phyloP scores from a whole-genome alignment of 192 early-diverging fungal species.

The Chytriomyces sp. region DNA sequence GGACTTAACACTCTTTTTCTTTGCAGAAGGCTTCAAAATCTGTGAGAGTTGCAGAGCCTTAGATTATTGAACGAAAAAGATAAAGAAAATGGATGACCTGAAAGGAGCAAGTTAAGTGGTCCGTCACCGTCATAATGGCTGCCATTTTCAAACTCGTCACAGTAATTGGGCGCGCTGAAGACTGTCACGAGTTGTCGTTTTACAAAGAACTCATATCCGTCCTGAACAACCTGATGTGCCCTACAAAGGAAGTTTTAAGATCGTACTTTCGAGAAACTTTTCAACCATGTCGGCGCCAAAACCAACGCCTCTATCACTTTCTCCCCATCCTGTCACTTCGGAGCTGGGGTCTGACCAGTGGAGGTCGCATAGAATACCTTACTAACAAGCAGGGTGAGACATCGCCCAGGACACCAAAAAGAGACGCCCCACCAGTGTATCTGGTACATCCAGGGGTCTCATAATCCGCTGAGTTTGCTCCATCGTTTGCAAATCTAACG shows the following conservation, averaged over 20 bases:
- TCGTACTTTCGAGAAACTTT: conserved; percentile 90
- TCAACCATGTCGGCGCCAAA: conserved; percentile 94
- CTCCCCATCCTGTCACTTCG: conserved; percentile 91
- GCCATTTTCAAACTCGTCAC: conserved; percentile 76
- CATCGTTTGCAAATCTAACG: conserved; percentile 93
- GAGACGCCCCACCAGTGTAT: conserved; percentile 69
- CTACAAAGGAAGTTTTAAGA: conserved; percentile 95
- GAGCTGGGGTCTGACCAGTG: conserved; percentile 97
- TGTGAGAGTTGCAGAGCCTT: conserved; percentile 25
- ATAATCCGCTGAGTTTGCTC: conserved; percentile 95
- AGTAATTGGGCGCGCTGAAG: conserved; percentile 96
- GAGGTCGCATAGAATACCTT: conserved; percentile 88
- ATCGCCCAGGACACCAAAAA: no score
- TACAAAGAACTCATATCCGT: conserved; percentile 98
- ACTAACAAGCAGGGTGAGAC: neutral
- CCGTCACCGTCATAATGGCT: conserved; percentile 68
- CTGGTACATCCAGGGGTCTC: conserved; percentile 96
- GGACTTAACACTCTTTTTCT: conserved; percentile 66
- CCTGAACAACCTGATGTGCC: conserved; percentile 97
- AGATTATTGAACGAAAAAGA: neutral
- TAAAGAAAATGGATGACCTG: conserved; percentile 36
- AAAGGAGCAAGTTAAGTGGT: conserved; percentile 68
- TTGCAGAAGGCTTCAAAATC: conserved; percentile 94
- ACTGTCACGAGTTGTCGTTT: conserved; percentile 92
- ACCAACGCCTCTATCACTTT: conserved; percentile 94